A percentile compares a stretch with the other conserved stretches of the same genome.
phyloP scores from a whole-genome alignment of 805 yeast species.

The Ogataea henricii region DNA sequence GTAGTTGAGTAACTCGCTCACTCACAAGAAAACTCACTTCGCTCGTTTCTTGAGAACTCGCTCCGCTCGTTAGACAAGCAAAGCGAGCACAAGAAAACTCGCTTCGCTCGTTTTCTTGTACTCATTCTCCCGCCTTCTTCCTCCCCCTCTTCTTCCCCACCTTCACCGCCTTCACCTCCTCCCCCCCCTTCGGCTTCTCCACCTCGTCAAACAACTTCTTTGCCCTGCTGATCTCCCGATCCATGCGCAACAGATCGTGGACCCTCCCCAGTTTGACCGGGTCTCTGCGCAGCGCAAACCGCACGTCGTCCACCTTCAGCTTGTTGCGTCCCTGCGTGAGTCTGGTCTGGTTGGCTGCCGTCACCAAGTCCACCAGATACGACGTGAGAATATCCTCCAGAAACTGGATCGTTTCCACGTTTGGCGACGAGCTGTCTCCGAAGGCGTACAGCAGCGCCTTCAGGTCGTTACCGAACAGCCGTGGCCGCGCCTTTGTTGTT shows the following conservation, averaged over 20 bases:
- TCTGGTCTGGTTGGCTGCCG: slow-evolving; percentile 53
- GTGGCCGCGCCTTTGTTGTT: slow-evolving; percentile 21
- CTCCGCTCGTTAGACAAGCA: too few species aligned
- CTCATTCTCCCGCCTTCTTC: slow-evolving; percentile 15
- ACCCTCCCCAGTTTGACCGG: slow-evolving; percentile 69
- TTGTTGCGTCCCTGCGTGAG: slow-evolving; percentile 56
- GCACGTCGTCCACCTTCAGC: slow-evolving; percentile 71
- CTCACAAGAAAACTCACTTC: too few species aligned
- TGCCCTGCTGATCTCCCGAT: slow-evolving; percentile 64
- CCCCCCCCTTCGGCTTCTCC: slow-evolving; percentile 44
- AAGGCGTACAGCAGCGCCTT: slow-evolving; percentile 66
- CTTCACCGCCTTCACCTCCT: slow-evolving; percentile 15
- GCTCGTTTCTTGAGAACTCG: too few species aligned
- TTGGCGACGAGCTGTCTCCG: slow-evolving; percentile 72
- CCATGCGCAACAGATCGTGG: slow-evolving; percentile 60
- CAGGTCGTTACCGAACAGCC: slow-evolving; percentile 43
- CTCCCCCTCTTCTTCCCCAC: slow-evolving; percentile 18
- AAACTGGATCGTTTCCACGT: slow-evolving; percentile 62
- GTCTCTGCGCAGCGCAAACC: slow-evolving; percentile 67
- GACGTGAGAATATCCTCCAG: slow-evolving; percentile 68
- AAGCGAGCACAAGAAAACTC: too few species aligned
- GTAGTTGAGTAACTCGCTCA: too few species aligned
- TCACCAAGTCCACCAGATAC: slow-evolving; percentile 56
- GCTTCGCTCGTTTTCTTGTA: too few species aligned
- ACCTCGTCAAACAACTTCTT: slow-evolving; percentile 66